Evolutionary conservation across 106 monocot genomes (phyloP).

Genomic region (Agapanthus africanus): DNA sequence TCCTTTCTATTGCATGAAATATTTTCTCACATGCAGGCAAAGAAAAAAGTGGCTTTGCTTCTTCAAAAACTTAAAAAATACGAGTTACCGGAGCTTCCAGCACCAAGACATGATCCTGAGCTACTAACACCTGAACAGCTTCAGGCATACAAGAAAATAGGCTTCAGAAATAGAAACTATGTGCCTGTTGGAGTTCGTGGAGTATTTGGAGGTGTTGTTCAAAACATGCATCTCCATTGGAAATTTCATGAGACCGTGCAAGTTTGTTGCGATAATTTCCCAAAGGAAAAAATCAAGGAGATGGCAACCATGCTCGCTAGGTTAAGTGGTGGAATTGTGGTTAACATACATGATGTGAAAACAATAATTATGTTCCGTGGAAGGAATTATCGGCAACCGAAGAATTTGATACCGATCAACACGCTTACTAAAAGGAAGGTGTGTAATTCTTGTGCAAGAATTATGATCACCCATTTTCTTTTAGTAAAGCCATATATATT

Average conservation of each 20-base stretch:
- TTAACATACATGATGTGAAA: constrained; percentile 91
- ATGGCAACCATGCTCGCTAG: constrained; percentile 98
- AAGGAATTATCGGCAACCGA: constrained; percentile 94
- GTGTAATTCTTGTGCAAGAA: no score
- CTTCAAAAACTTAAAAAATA: constrained; percentile 98
- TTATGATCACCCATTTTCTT: no score
- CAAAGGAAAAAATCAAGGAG: constrained; percentile 94
- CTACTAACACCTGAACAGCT: constrained; percentile 86
- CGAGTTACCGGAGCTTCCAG: constrained; percentile 87
- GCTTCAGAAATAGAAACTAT: constrained; percentile 91
- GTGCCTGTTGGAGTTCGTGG: constrained; percentile 95
- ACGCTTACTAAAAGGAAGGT: constrained; percentile 99
- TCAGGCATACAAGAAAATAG: constrained; percentile 94
- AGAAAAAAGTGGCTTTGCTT: constrained; percentile 96
- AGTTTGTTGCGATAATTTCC: constrained; percentile 96
- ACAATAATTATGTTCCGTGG: constrained; percentile 99
- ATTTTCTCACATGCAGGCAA: constrained; percentile 52
- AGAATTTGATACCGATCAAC: constrained; percentile 93
- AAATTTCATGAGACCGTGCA: constrained; percentile 97
- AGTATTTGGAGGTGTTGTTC: constrained; percentile 97
- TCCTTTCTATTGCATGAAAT: not conserved
- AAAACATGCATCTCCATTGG: constrained; percentile 99
- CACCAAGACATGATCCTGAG: constrained; percentile 94
- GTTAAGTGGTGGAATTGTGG: constrained; percentile 93
- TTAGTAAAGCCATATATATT: no score